Conservation (phyloP, 2,329 filamentous ascomycete species). For the Aureobasidium sp. region DNA sequence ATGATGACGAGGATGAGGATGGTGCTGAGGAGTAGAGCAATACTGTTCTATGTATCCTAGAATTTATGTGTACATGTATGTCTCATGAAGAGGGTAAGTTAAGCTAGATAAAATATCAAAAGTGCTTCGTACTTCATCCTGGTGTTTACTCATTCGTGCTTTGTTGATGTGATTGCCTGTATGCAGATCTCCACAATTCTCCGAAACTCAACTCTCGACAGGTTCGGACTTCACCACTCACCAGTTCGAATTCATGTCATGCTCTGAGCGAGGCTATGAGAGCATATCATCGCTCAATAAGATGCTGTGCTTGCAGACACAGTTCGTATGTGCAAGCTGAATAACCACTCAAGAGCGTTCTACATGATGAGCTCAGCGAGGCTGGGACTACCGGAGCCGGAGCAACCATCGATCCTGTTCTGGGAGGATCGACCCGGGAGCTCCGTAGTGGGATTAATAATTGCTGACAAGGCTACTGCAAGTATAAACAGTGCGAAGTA, state of each 20-base stretch:
- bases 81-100: not conserved
- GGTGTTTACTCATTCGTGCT: not conserved
- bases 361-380: not conserved
- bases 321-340: not conserved
- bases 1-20: constrained; percentile 25
- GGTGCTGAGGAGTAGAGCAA: not conserved
- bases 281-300: not conserved
- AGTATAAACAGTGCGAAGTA: not conserved
- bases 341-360: not conserved
- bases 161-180: not conserved
- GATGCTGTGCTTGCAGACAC: not conserved
- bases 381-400: not conserved
- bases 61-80: not conserved
- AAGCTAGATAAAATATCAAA: too few relatives aligned
- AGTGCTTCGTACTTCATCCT: too few relatives aligned
- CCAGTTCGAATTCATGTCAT: not conserved
- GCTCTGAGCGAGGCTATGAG: not conserved
- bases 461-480: not conserved
- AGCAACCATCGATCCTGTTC: not conserved
- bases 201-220: not conserved
- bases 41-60: not conserved
- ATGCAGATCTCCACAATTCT: not conserved
- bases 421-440: not conserved
- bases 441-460: not conserved
- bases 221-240: not conserved